phyloP scores from a whole-genome alignment of 768 basidiomycete genomes.

The Tulasnella sp. region DNA sequence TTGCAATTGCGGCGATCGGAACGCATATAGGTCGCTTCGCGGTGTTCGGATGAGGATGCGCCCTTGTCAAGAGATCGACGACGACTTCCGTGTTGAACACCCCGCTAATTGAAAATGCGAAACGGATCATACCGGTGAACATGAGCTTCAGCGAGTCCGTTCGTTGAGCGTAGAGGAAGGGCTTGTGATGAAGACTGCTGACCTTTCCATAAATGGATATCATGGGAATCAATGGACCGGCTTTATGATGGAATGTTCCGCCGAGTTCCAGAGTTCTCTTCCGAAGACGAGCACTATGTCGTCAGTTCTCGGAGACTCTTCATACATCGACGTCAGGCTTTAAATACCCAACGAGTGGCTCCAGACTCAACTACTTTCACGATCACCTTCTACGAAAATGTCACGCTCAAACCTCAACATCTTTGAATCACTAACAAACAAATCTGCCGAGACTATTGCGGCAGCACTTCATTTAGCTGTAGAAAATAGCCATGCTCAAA shows the following conservation, averaged over 20 bases:
- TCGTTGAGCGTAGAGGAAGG: no score
- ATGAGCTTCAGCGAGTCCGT: no score
- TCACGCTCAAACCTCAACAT: conserved; percentile 24
- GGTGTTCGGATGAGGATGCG: no score
- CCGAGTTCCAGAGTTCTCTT: not conserved
- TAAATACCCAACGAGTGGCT: not conserved
- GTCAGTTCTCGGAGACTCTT: not conserved
- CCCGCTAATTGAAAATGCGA: no score
- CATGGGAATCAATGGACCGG: no score
- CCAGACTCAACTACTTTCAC: not conserved
- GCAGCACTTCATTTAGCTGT: conserved; percentile 69
- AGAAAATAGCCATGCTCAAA: conserved; percentile 72
- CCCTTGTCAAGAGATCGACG: no score
- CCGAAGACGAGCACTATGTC: not conserved
- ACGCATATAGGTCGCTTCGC: no score
- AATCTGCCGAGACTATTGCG: conserved; percentile 53
- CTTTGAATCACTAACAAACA: conserved; percentile 74
- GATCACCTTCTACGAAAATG: not conserved
- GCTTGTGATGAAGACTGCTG: no score
- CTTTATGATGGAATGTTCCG: not conserved
- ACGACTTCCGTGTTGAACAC: no score
- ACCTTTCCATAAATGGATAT: no score
- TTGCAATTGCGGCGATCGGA: no score
- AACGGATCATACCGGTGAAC: no score
- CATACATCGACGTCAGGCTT: not conserved